Evolutionary conservation across 1,284 basidiomycete genomes (phyloP), one percentile per base, ranked within the genome.

Genomic region (Rhodofomes roseus): DNA sequence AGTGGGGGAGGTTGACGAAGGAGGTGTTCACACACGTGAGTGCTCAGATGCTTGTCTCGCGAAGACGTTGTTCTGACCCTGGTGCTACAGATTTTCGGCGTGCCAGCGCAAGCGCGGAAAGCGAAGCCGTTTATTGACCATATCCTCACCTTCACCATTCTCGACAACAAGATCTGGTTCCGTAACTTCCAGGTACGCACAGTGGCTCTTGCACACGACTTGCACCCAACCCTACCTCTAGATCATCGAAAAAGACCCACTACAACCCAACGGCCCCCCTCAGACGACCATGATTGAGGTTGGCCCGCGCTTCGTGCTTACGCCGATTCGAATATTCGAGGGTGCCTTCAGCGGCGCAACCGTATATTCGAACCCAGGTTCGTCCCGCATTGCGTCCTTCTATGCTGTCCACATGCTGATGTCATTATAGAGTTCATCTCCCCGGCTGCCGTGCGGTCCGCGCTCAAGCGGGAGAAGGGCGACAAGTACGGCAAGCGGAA

Each of bases 61-160:
- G 22, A 16, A 37, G 43, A 52, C 48, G n/a, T 37, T 27, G 46
- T 46, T 34, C 54, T 61, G 20, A 59, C 25, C 6, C 5, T 46
- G 7, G 8, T 36, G 53, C 27, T 20, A 39, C 67, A 98, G 95
- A 95, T 96, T 68, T 99, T 99, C 71, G 92, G 92, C 46, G 95
- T 98, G 2, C 97, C 97, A 27, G 85, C 91, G 37, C 87, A 87
- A 12, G 92, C 97, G 36, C 83, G 97, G 63, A 89, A 87, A 70
- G 85, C 94, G 14, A 99, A 99, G 75, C 97, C 97, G 1, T 99
- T 99, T 77, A 87, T 99, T 68, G 97, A 99, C 77, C 97, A 99
- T 71, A 88, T 99, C 69, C 83, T 99, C 63, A 93, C 94, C 48
- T 99, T 99, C 76, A 97, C 95, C 22, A 84, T 99, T 56, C 82